Conservation (phyloP, 225 moss, liverwort and hornwort species). For the Polytrichum commune region DNA sequence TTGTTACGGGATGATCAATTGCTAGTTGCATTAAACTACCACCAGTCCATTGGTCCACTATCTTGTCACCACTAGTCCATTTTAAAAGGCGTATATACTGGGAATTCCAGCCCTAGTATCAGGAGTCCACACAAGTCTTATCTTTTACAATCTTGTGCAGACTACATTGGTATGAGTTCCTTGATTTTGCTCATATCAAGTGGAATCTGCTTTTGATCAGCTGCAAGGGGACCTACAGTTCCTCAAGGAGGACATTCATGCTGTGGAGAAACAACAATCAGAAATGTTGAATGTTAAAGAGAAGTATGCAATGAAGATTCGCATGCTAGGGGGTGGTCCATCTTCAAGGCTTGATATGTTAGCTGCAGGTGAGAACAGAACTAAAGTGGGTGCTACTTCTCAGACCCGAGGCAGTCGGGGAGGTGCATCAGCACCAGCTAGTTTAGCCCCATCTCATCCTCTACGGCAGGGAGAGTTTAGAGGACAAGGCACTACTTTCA, state of each 20-base stretch:
- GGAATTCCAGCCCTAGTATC: no score
- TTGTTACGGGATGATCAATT: no score
- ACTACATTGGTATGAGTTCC: no score
- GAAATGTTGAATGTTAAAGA: slow-evolving; percentile 66
- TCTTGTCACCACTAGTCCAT: no score
- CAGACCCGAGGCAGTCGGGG: slow-evolving; percentile 70
- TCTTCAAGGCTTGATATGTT: slow-evolving; percentile 55
- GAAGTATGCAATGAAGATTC: slow-evolving; percentile 63
- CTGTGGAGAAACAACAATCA: slow-evolving; percentile 75
- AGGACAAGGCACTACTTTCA: slow-evolving; percentile 35
- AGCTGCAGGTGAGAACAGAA: slow-evolving; percentile 36
- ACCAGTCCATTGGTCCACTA: no score
- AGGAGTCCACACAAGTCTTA: no score
- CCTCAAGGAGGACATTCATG: slow-evolving; percentile 77
- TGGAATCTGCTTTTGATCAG: slow-evolving; percentile 39
- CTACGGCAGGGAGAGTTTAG: slow-evolving; percentile 28
- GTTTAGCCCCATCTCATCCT: slow-evolving; percentile 11
- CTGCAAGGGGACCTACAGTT: slow-evolving; percentile 85
- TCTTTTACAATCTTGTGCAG: no score
- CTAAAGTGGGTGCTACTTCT: slow-evolving; percentile 55
- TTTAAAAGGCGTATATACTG: no score
- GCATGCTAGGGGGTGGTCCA: slow-evolving; percentile 52
- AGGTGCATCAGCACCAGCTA: slow-evolving; percentile 63
- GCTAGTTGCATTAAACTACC: no score
- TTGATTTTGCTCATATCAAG: slow-evolving; percentile 4